Percentiles rank a stretch among this genome's conserved stretches.
Conservation (phyloP, 2,329 filamentous ascomycete genomes). For the Ilyonectria robusta region DNA sequence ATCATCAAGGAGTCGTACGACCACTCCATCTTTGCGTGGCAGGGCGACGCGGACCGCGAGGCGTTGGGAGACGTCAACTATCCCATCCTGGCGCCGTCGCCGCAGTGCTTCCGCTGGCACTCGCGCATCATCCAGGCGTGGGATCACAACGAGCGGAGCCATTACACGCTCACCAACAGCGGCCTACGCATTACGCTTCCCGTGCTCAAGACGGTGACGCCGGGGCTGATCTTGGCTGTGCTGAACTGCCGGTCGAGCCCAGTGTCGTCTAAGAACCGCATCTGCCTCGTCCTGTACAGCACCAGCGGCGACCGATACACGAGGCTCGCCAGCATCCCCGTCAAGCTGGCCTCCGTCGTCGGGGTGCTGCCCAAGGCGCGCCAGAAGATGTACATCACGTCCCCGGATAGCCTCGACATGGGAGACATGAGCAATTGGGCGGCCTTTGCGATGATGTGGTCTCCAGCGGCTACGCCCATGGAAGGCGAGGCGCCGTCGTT, state of each 20-base stretch:
- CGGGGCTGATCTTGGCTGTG: slow-evolving; percentile 18
- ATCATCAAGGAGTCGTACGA: slow-evolving; percentile 42
- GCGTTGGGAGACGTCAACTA: not conserved
- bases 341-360: slow-evolving; percentile 9
- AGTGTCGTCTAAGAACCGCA: slow-evolving; percentile 15
- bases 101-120: slow-evolving; percentile 13
- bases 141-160: slow-evolving; percentile 23
- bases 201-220: slow-evolving; percentile 21
- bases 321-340: slow-evolving; percentile 16
- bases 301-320: slow-evolving; percentile 24
- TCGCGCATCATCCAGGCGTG: slow-evolving; percentile 15
- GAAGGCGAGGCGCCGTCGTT: not conserved
- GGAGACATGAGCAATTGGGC: slow-evolving; percentile 24
- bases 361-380: slow-evolving; percentile 18
- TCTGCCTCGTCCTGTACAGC: slow-evolving; percentile 20
- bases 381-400: slow-evolving; percentile 28
- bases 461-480: not conserved
- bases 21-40: slow-evolving; percentile 43
- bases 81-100: slow-evolving; percentile 22
- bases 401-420: slow-evolving; percentile 21
- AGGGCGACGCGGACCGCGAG: not conserved
- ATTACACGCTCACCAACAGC: slow-evolving; percentile 28
- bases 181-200: slow-evolving; percentile 22
- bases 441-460: slow-evolving; percentile 22
- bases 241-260: slow-evolving; percentile 21